Evolutionary conservation across 805 yeast species (phyloP).

Genomic region (Kodamaea fukazawae): DNA sequence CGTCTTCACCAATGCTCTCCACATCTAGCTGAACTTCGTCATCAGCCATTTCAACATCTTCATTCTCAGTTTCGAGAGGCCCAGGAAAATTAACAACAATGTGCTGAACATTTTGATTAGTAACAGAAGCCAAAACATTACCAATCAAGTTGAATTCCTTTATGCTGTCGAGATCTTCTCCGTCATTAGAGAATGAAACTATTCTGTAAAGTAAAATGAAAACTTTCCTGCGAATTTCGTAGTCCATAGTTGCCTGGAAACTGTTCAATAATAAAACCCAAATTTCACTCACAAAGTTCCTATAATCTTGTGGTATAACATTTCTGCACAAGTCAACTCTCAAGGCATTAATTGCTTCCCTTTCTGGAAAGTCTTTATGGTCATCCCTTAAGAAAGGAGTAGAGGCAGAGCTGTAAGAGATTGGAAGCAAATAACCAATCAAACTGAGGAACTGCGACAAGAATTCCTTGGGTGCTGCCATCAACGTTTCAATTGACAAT

Average conservation of each 20-base stretch:
- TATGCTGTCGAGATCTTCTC: slow-evolving; percentile 29
- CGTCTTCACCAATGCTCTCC: too few relatives aligned
- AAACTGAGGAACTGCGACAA: slow-evolving; percentile 53
- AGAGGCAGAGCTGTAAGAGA: slow-evolving; percentile 25
- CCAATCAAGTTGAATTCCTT: slow-evolving; percentile 36
- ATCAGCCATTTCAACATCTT: slow-evolving; percentile 12
- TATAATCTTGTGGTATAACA: slow-evolving; percentile 20
- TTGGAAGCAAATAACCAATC: slow-evolving; percentile 58
- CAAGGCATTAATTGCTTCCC: slow-evolving; percentile 24
- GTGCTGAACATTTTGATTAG: slow-evolving; percentile 49
- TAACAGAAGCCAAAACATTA: slow-evolving; percentile 55
- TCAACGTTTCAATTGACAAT: slow-evolving; percentile 63
- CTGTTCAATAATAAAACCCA: slow-evolving; percentile 57
- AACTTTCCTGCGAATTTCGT: slow-evolving; percentile 55
- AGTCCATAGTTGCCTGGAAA: slow-evolving; percentile 72
- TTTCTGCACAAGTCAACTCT: slow-evolving; percentile 31
- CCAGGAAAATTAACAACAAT: slow-evolving; percentile 14
- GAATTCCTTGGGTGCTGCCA: slow-evolving; percentile 71
- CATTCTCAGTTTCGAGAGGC: slow-evolving; percentile 4
- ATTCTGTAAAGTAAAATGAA: slow-evolving; percentile 55
- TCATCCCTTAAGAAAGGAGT: slow-evolving; percentile 28
- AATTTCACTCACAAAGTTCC: slow-evolving; percentile 43
- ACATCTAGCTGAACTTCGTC: too few relatives aligned
- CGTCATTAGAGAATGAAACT: slow-evolving; percentile 30
- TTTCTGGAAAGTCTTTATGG: slow-evolving; percentile 22